These are phyloP conservation scores for Chloridella minuta DNA, from an alignment of 352 stramenopile species.

Conservation along the genomic window DNA sequence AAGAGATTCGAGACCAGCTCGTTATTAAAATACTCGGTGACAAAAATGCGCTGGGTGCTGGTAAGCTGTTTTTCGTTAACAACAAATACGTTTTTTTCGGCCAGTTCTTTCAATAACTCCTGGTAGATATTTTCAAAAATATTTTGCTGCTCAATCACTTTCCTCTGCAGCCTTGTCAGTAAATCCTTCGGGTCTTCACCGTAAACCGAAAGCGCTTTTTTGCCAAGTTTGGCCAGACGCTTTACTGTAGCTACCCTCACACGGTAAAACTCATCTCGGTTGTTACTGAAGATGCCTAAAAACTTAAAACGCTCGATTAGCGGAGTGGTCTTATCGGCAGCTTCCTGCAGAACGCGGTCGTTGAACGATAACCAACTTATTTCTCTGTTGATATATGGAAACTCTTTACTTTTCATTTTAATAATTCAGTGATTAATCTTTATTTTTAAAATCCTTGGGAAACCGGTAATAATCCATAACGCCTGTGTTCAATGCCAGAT, in stretches of 20 bases:
- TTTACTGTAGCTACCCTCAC: not conserved
- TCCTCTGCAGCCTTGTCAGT: not conserved
- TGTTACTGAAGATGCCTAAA: not conserved
- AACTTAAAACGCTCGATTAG: not conserved
- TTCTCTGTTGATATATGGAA: not conserved
- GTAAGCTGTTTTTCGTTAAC: not conserved
- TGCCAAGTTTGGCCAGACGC: not conserved
- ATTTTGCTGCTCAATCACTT: slow-evolving; percentile 1
- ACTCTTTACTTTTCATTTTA: not conserved
- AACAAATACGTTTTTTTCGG: not conserved
- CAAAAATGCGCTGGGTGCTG: not conserved
- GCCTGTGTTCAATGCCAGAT: not conserved
- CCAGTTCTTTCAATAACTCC: not conserved
- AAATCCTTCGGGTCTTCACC: not conserved
- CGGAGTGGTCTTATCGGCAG: not conserved
- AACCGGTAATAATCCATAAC: not conserved
- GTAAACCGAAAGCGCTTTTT: not conserved
- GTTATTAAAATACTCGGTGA: not conserved
- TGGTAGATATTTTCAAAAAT: not conserved
- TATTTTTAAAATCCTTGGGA: not conserved
- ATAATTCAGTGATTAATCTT: not conserved
- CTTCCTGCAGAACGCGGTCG: not conserved
- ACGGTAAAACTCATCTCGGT: not conserved
- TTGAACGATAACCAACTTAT: not conserved
- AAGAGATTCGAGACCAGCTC: not conserved